Base-by-base conservation (phyloP, 202 grass and related monocot species). In the Schoenoplectus triqueter region DNA sequence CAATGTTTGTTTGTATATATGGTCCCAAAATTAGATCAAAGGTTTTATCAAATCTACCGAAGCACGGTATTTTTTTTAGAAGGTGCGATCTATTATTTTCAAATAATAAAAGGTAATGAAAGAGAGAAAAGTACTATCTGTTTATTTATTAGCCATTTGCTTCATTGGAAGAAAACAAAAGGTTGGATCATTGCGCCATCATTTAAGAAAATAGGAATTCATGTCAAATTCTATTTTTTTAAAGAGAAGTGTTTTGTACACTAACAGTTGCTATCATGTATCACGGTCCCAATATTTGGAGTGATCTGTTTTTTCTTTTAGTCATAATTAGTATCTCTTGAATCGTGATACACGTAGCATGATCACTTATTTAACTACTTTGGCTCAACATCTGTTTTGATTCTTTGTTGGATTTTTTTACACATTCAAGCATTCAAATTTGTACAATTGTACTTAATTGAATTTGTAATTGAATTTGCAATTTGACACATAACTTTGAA, bases 1-100 rank as follows among this genome's bases (percentile, higher is more conserved):
- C 60, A 67, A 82, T 82, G 62, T 82, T 80, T 45, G 76, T 45
- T 60, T 67, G 65, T 67, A n/a, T 62, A 18, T 66, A 50, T 82
- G 62, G 75, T 78, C 75, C 52, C 31, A 39, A 60, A 78, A 18
- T 44, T 78, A 73, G 46, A 73, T 73, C 75, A 78, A 45, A 78
- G 55, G 75, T 60, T 78, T 18, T 45, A 13, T 59, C 75, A 78
- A 61, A 18, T 55, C 39, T 41, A 78, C 55, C 74, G 44, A 77
- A 44, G 13, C 41, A 60, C 52, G 42, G 52, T 78, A 60, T 59
- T 2, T 21, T 10, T 5, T 55, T 10, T 2, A 56, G 54, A 77
- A 78, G 57, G 50, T 57, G 57, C 73, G 41, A 57, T 57, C 5
- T 41, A n/a, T 60, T 78, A 40, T 56, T 57, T 13, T 57, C 9